Evolutionary conservation across 208 protist species (phyloP).

Genomic region (Phytomonas serpens): DNA sequence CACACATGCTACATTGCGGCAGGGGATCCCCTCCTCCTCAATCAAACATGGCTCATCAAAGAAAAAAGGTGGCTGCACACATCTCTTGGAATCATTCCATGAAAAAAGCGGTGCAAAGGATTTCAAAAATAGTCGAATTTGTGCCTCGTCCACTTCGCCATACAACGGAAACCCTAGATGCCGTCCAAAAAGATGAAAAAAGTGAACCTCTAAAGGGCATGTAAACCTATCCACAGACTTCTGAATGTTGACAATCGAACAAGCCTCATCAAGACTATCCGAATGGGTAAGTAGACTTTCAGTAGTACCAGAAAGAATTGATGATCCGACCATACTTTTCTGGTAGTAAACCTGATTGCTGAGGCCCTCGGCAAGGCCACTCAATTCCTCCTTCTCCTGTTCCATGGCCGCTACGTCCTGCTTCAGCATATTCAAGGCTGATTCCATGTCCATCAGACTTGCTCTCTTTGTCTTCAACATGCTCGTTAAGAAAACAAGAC

Average conservation of each 20-base stretch:
- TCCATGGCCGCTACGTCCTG: constrained; percentile 13
- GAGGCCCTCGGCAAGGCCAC: constrained; percentile 9
- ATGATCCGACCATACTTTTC: constrained; percentile 12
- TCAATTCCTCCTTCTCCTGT: constrained; percentile 12
- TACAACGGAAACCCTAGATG: neutral
- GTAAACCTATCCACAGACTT: neutral
- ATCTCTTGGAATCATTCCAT: constrained; percentile 14
- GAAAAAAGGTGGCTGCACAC: constrained; percentile 23
- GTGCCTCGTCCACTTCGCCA: neutral
- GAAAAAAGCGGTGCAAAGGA: constrained; percentile 41
- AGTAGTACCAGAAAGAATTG: neutral
- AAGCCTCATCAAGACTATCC: neutral
- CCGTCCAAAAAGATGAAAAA: neutral
- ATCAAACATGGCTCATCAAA: constrained; percentile 68
- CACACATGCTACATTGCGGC: constrained; percentile 32
- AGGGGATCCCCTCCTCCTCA: constrained; percentile 19
- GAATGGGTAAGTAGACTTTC: neutral
- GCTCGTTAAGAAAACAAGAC: constrained; percentile 11
- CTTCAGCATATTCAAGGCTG: constrained; percentile 14
- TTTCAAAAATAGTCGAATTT: constrained; percentile 23
- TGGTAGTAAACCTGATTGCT: constrained; percentile 24
- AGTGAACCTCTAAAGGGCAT: neutral
- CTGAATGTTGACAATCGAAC: neutral
- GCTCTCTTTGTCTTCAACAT: constrained; percentile 3
- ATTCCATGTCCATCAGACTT: constrained; percentile 15